These are phyloP conservation scores for Podospora comata DNA, from an alignment of 495 filamentous ascomycete genomes.

Conservation along the genomic window DNA sequence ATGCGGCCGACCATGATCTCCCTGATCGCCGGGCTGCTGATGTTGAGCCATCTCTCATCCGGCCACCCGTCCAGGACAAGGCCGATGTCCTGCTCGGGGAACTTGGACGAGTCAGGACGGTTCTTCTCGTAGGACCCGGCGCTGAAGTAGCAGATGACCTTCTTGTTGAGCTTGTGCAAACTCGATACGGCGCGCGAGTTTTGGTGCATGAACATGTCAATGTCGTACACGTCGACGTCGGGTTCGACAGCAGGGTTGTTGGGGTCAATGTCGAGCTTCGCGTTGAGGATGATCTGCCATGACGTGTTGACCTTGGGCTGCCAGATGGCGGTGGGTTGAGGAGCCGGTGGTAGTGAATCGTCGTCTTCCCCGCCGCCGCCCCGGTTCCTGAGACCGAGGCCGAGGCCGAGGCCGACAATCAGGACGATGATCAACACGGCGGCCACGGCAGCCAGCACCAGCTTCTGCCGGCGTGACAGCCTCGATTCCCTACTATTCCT, in stretches of 20 bases:
- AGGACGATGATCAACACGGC: constrained; percentile 17
- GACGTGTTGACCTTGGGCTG: constrained; percentile 20
- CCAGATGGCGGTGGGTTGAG: constrained; percentile 22
- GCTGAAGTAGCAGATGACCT: constrained; percentile 70
- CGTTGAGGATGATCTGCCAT: constrained; percentile 35
- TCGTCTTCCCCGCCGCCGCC: not conserved
- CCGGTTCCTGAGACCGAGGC: constrained; percentile 21
- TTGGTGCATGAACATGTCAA: constrained; percentile 31
- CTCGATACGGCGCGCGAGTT: constrained; percentile 23
- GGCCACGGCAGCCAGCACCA: constrained; percentile 16
- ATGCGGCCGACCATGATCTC: constrained; percentile 57
- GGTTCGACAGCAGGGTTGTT: constrained; percentile 29
- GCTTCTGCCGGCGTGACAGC: constrained; percentile 15
- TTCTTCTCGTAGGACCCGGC: constrained; percentile 59
- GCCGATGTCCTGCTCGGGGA: constrained; percentile 52
- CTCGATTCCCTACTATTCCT: constrained; percentile 1
- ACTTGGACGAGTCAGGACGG: constrained; percentile 54
- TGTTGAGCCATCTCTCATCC: constrained; percentile 64
- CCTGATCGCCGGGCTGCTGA: constrained; percentile 54
- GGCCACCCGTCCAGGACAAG: constrained; percentile 57
- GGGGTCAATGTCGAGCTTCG: constrained; percentile 34
- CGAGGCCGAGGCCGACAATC: constrained; percentile 25
- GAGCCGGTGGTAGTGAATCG: constrained; percentile 6
- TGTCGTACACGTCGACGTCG: constrained; percentile 32
- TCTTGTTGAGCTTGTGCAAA: constrained; percentile 31